A percentile compares a stretch with the other conserved stretches of the same genome.
phyloP scores from a whole-genome alignment of 495 filamentous ascomycete species.

The Talaromyces nanjingensis region DNA sequence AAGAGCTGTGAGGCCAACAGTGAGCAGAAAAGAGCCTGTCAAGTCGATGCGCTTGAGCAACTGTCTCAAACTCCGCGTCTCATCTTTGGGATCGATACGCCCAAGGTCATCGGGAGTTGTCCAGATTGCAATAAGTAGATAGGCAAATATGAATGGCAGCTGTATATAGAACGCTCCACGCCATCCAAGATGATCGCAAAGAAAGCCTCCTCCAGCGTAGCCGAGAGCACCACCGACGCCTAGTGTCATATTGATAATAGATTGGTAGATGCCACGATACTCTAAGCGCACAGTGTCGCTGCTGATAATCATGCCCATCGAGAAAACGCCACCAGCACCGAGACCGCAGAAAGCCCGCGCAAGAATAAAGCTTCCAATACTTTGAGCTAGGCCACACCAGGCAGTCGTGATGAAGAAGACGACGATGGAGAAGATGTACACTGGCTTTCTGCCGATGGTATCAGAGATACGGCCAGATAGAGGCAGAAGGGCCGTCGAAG shows the following conservation, averaged over 20 bases:
- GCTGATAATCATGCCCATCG: conserved; percentile 65
- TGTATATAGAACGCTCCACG: conserved; percentile 65
- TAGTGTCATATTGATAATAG: conserved; percentile 65
- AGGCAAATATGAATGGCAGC: conserved; percentile 55
- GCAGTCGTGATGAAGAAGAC: conserved; percentile 60
- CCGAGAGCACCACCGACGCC: conserved; percentile 60
- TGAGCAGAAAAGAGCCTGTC: conserved; percentile 57
- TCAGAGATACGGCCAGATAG: conserved; percentile 68
- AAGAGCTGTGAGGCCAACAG: conserved; percentile 55
- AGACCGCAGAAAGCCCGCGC: conserved; percentile 68
- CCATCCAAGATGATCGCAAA: conserved; percentile 72
- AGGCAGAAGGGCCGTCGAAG: conserved; percentile 66
- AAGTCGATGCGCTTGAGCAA: conserved; percentile 63
- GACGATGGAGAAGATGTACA: conserved; percentile 56
- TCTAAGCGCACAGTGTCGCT: conserved; percentile 72
- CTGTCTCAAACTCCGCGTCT: conserved; percentile 41
- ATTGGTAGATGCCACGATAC: conserved; percentile 67
- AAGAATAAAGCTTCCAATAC: conserved; percentile 64
- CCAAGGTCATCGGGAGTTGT: conserved; percentile 58
- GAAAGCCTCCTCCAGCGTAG: conserved; percentile 63
- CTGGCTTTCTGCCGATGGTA: conserved; percentile 61
- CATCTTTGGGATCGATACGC: conserved; percentile 38
- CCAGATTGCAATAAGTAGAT: conserved; percentile 46
- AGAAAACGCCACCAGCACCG: conserved; percentile 66
- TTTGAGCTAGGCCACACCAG: conserved; percentile 67